Evolutionary conservation across 345 rosid species (phyloP).

Genomic region (Salix suchowensis): DNA sequence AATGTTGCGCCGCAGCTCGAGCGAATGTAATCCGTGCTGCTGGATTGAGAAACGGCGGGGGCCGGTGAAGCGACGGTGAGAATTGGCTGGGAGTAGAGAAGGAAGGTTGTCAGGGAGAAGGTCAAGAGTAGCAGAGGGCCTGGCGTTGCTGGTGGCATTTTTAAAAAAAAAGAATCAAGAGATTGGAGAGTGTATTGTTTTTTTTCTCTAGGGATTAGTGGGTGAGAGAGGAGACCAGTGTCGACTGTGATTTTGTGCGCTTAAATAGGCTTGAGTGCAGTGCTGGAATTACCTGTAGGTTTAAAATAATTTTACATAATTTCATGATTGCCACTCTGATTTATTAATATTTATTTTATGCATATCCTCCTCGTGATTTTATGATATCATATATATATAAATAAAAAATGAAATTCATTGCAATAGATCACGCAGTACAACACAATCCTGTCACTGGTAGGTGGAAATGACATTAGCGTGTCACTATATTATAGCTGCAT

Average conservation of each 20-base stretch:
- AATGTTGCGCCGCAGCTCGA: conserved; percentile 67
- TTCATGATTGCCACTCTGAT: neutral
- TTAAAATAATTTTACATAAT: neutral
- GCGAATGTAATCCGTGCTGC: conserved; percentile 61
- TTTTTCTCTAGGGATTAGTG: neutral
- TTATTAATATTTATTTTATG: neutral
- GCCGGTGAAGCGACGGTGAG: conserved; percentile 23
- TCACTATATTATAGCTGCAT: neutral
- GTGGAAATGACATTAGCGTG: neutral
- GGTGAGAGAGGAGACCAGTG: neutral
- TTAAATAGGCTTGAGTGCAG: neutral
- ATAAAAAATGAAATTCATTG: too few relatives aligned
- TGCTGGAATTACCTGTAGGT: neutral
- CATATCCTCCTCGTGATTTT: neutral
- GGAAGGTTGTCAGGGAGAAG: conserved; percentile 24
- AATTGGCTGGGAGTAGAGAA: conserved; percentile 21
- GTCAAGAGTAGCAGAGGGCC: conserved; percentile 1
- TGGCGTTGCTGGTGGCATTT: conserved; percentile 23
- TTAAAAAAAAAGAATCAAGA: neutral
- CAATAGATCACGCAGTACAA: neutral
- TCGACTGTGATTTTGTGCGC: neutral
- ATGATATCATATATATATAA: neutral
- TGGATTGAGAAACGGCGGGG: conserved; percentile 7
- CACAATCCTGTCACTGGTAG: neutral
- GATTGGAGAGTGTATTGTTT: neutral